Conservation (phyloP, 306 rosid species). For the Trichosanthes cucumerina region DNA sequence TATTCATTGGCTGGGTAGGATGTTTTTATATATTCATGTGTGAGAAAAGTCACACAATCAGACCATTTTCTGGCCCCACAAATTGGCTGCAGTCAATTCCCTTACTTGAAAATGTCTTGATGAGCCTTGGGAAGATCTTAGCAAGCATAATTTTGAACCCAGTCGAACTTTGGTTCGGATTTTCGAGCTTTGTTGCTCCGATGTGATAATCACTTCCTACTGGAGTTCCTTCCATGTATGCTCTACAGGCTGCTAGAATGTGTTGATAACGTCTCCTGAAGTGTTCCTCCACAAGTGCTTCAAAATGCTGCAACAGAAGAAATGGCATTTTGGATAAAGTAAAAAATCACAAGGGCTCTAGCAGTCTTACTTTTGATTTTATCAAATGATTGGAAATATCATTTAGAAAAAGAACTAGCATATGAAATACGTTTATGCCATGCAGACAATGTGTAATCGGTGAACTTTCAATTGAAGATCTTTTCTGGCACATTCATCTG, state of each 20-base stretch:
- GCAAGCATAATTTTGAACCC: constrained; percentile 91
- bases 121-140: constrained; percentile 72
- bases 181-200: constrained; percentile 27
- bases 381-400: not conserved
- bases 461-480: not conserved
- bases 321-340: not conserved
- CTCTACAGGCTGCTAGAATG: constrained; percentile 62
- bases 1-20: constrained; percentile 7
- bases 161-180: constrained; percentile 47
- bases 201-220: constrained; percentile 42
- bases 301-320: constrained; percentile 60
- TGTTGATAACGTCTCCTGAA: constrained; percentile 37
- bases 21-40: constrained; percentile 20
- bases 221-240: constrained; percentile 70
- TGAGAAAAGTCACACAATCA: not conserved
- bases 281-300: constrained; percentile 70
- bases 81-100: constrained; percentile 66
- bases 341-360: not conserved
- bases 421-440: not conserved
- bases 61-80: constrained; percentile 23
- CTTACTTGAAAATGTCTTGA: constrained; percentile 56
- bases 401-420: not conserved
- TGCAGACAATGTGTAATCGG: not conserved
- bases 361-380: not conserved
- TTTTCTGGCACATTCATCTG: not conserved